These are phyloP conservation scores for Coemansia sp. DNA, from an alignment of 192 early-diverging fungal genomes.

Conservation along the genomic window DNA sequence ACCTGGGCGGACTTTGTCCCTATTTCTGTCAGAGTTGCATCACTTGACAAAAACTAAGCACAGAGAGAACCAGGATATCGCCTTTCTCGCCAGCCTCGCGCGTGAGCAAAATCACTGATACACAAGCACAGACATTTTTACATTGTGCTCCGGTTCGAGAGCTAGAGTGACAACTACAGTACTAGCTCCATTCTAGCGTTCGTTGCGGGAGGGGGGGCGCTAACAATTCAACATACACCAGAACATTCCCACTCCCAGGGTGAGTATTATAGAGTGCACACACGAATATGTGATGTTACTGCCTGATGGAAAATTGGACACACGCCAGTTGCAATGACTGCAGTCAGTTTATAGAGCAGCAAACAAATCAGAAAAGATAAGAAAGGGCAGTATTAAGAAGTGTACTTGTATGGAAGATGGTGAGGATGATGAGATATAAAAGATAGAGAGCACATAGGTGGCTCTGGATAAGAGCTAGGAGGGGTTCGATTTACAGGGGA, in stretches of 20 bases:
- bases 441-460: not conserved
- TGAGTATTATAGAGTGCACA: not conserved
- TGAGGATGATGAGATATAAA: slow-evolving; percentile 2
- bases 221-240: not conserved
- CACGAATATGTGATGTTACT: not conserved
- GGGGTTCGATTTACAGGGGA: slow-evolving; percentile 18
- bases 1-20: not conserved
- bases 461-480: slow-evolving; percentile 12
- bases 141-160: not conserved
- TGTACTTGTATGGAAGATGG: slow-evolving; percentile 10
- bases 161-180: not conserved
- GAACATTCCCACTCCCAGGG: slow-evolving; percentile 1
- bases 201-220: not conserved
- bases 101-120: not conserved
- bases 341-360: not conserved
- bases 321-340: slow-evolving; percentile 7
- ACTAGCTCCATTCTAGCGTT: not conserved
- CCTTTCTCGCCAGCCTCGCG: not conserved
- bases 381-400: slow-evolving; percentile 2
- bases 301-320: not conserved
- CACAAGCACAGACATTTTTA: not conserved
- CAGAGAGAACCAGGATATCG: not conserved
- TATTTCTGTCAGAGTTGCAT: slow-evolving; percentile 12
- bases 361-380: not conserved
- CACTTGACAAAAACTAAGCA: not conserved